Conservation (phyloP, 345 rosid genomes). For the Eucalyptus tenuipes region DNA sequence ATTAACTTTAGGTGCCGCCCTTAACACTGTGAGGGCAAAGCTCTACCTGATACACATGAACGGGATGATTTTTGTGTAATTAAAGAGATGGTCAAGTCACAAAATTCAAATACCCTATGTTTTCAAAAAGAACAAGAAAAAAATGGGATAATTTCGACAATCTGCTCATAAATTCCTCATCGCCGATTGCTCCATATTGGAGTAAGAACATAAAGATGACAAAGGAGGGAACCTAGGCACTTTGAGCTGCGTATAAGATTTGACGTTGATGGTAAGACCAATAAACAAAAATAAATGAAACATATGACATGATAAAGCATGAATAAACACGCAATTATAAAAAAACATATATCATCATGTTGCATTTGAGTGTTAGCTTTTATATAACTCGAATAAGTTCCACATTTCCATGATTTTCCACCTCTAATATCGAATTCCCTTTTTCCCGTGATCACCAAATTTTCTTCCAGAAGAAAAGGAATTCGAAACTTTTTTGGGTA, state of each 20-base stretch:
- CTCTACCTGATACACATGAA: too few relatives aligned
- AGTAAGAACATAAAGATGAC: not conserved
- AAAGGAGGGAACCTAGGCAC: not conserved
- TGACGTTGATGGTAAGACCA: not conserved
- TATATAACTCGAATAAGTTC: not conserved
- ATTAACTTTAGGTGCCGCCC: too few relatives aligned
- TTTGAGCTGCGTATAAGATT: not conserved
- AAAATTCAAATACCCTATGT: not conserved
- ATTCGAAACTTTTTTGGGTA: constrained; percentile 80
- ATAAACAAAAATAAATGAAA: not conserved
- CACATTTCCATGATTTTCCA: not conserved
- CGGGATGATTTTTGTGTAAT: too few relatives aligned
- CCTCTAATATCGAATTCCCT: not conserved
- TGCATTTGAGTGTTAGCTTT: not conserved
- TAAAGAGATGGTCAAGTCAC: too few relatives aligned
- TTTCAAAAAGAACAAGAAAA: too few relatives aligned
- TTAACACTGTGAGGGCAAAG: too few relatives aligned
- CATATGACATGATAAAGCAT: not conserved
- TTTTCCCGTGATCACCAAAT: not conserved
- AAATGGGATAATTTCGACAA: too few relatives aligned
- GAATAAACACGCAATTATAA: not conserved
- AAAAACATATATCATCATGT: not conserved
- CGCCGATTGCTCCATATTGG: too few relatives aligned
- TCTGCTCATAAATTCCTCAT: too few relatives aligned
- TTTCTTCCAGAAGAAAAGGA: constrained; percentile 37